These are phyloP conservation scores for Aspergillus tubingensis DNA, from an alignment of 2,329 filamentous ascomycete species.

Conservation along the genomic window DNA sequence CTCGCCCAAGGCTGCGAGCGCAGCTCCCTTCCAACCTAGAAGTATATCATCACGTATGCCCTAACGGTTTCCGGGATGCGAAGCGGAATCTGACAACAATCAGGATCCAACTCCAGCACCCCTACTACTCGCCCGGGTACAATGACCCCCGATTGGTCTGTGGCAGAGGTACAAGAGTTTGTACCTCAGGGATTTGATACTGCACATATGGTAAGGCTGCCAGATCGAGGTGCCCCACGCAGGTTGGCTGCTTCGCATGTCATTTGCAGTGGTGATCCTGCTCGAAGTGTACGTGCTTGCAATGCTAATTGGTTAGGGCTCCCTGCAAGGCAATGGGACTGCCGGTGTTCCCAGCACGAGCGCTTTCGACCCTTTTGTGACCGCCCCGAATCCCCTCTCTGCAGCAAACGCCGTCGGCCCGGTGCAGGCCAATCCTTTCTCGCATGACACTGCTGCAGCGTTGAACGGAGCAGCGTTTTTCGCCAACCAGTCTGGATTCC, in stretches of 20 bases:
- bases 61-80: conserved; percentile 3
- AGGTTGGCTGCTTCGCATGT: no score
- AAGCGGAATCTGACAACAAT: conserved; percentile 25
- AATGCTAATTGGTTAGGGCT: conserved; percentile 31
- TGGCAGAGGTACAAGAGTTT: conserved; percentile 50
- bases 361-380: conserved; percentile 66
- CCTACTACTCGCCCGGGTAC: conserved; percentile 43
- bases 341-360: conserved; percentile 52
- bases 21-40: conserved; percentile 61
- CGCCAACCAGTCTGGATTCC: conserved; percentile 57
- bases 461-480: conserved; percentile 69
- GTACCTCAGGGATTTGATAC: conserved; percentile 58
- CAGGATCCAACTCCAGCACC: conserved; percentile 46
- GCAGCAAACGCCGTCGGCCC: conserved; percentile 46
- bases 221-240: neutral
- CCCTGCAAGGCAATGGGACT: conserved; percentile 52
- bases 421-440: conserved; percentile 72
- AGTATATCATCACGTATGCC: conserved; percentile 42
- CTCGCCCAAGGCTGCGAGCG: conserved; percentile 86
- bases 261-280: no score
- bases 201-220: conserved; percentile 48
- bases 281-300: neutral
- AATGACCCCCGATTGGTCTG: conserved; percentile 46
- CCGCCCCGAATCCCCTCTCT: conserved; percentile 57
- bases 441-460: conserved; percentile 63